Conservation (phyloP, 1,284 basidiomycete species). For the Sporisorium exsertum region DNA sequence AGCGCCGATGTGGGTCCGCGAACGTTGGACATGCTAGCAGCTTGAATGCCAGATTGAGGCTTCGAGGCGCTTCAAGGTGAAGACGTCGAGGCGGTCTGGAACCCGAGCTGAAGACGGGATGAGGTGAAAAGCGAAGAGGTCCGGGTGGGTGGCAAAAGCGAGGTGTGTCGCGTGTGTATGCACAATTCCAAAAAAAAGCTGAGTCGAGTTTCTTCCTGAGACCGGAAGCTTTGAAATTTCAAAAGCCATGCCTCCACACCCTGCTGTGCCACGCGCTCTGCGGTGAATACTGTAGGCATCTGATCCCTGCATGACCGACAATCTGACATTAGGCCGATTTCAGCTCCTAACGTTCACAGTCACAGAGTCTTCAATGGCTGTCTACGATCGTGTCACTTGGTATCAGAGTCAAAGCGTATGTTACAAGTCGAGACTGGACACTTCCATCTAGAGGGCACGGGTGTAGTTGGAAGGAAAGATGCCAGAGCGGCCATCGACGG, state of each 20-base stretch:
- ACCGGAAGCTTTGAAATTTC: conserved; percentile 8
- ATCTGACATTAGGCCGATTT: neutral
- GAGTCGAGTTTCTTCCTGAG: conserved; percentile 26
- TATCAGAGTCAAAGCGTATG: conserved; percentile 1
- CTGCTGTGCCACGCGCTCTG: neutral
- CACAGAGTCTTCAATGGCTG: too few relatives aligned
- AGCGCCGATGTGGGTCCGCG: conserved; percentile 90
- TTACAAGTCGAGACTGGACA: neutral
- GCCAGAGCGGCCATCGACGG: conserved; percentile 24
- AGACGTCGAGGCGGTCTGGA: neutral
- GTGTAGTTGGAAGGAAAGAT: conserved; percentile 44
- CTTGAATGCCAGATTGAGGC: neutral
- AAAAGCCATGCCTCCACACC: neutral
- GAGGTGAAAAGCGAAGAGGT: neutral
- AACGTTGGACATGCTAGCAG: conserved; percentile 70
- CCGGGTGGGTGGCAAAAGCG: conserved; percentile 22
- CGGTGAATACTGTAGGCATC: conserved; percentile 25
- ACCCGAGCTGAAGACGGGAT: neutral
- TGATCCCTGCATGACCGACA: conserved; percentile 7
- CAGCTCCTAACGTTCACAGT: neutral
- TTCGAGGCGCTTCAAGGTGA: too few relatives aligned
- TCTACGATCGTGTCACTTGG: neutral
- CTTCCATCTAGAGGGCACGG: conserved; percentile 11
- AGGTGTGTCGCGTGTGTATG: conserved; percentile 4
- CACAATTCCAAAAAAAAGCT: conserved; percentile 13